Evolutionary conservation across 163 green algal genomes (phyloP), one percentile per base, ranked within the genome.

Genomic region (Scenedesmus sp.): DNA sequence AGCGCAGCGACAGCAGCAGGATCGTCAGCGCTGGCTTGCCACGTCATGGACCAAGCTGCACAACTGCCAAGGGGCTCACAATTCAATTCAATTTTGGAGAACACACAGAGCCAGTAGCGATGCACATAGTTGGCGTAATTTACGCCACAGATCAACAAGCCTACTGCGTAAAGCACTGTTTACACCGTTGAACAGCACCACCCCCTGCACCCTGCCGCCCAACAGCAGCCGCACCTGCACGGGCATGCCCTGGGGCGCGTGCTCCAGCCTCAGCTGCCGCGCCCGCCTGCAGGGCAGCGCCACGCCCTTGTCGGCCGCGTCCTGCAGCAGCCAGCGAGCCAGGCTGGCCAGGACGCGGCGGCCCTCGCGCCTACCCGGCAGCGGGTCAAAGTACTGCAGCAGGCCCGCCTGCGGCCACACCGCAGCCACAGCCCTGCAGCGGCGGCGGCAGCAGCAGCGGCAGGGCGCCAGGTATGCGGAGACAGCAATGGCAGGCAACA

Each of bases 361-460:
- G 59, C 64, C 83, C 12, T 20, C 59, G 3, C 70, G 62, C 20
- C 15, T 67, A n/a, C 87, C 91, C 15, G 70, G 66, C 85, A 96
- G 56, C 73, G 88, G 92, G 92, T 96, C 94, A 70, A 88, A 94
- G 86, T 96, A 96, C 57, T 93, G 89, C 62, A 96, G 55, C 77
- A 94, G 83, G 5, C 90, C 84, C 0, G 34, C 84, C 4, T 66
- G 90, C 0, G 84, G 84, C 84, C 84, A 88, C n/a, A 88, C 84
- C 55, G 84, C 84, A 79, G 59, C 59, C 34, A 77, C 90, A 52
- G 84, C 26, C 84, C 84, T 88, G 88, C 76, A 87, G 93, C 7
- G 90, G 26, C 6, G 90, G 83, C 12, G 77, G 83, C 89, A 91
- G 87, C 3, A 54, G 13, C 54, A 81, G 62, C 2, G 12, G 67